Conservation (phyloP, 495 filamentous ascomycete genomes). For the Aspergillus leporis region DNA sequence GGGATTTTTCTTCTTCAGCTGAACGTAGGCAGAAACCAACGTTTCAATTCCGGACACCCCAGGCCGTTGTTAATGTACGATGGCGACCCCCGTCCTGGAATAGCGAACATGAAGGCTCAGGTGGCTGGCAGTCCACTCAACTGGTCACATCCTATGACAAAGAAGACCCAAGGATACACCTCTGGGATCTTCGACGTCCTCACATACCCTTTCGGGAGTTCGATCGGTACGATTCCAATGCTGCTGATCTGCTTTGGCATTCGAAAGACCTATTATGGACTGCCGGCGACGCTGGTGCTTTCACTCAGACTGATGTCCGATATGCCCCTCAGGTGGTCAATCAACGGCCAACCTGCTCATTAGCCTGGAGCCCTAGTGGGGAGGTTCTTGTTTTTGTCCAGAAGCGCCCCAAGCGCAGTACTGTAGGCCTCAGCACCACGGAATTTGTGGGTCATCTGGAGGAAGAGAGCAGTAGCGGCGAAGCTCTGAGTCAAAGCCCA, state of each 20-base stretch:
- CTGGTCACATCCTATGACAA: constrained; percentile 67
- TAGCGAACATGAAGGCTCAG: constrained; percentile 61
- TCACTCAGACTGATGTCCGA: constrained; percentile 85
- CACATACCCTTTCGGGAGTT: constrained; percentile 86
- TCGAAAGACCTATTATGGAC: constrained; percentile 91
- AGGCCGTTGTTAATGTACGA: constrained; percentile 71
- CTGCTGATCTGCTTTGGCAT: constrained; percentile 84
- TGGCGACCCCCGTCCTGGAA: constrained; percentile 86
- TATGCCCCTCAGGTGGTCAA: constrained; percentile 80
- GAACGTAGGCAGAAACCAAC: constrained; percentile 77
- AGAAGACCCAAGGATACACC: constrained; percentile 69
- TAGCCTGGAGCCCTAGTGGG: constrained; percentile 49
- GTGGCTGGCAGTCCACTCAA: constrained; percentile 67
- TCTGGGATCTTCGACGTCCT: constrained; percentile 91
- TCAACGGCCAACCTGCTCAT: constrained; percentile 44
- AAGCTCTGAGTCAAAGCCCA: constrained; percentile 63
- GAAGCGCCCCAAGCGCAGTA: constrained; percentile 45
- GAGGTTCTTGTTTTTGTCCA: constrained; percentile 50
- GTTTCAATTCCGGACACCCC: constrained; percentile 60
- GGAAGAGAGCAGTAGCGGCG: constrained; percentile 36
- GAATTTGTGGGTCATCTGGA: constrained; percentile 36
- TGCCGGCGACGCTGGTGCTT: constrained; percentile 77
- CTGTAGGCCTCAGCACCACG: constrained; percentile 33
- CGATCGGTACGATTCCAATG: constrained; percentile 67
- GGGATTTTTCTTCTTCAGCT: constrained; percentile 81